phyloP scores from a whole-genome alignment of 805 yeast genomes.

The Pichia thaimueangensis region DNA sequence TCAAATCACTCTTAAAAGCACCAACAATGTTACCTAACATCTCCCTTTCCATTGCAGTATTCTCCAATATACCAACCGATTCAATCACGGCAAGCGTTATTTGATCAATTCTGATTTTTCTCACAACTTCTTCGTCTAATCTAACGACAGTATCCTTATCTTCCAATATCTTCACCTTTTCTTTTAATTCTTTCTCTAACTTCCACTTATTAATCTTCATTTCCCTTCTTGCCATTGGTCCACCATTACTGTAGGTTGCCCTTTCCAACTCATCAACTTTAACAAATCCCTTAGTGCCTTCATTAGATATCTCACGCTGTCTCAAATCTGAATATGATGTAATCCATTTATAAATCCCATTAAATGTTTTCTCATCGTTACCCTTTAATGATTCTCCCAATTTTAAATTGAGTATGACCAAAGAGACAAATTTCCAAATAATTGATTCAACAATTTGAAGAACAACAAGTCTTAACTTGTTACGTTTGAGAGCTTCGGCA shows the following conservation, averaged over 20 bases:
- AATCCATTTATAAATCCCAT: constrained; percentile 13
- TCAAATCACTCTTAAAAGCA: constrained; percentile 13
- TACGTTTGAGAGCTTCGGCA: constrained; percentile 5
- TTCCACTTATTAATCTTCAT: constrained; percentile 68
- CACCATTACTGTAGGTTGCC: constrained; percentile 10
- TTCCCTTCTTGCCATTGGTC: constrained; percentile 48
- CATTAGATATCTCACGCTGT: constrained; percentile 5
- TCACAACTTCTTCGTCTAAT: constrained; percentile 58
- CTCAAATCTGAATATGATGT: constrained; percentile 7
- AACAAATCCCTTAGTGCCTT: constrained; percentile 7
- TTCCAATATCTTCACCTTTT: constrained; percentile 36
- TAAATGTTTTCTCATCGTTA: constrained; percentile 4
- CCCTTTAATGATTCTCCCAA: not conserved
- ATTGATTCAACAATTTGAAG: constrained; percentile 12
- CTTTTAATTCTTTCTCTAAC: constrained; percentile 47
- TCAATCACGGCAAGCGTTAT: constrained; percentile 45
- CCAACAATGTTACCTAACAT: constrained; percentile 41
- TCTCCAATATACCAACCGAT: constrained; percentile 51
- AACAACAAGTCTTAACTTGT: constrained; percentile 12
- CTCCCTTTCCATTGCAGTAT: constrained; percentile 57
- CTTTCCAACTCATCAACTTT: constrained; percentile 12
- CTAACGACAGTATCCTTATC: constrained; percentile 29
- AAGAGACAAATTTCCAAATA: constrained; percentile 7
- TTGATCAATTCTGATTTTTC: constrained; percentile 52
- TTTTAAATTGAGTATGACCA: constrained; percentile 6